Conservation (phyloP, 768 basidiomycete genomes). For the Russula earlei region DNA sequence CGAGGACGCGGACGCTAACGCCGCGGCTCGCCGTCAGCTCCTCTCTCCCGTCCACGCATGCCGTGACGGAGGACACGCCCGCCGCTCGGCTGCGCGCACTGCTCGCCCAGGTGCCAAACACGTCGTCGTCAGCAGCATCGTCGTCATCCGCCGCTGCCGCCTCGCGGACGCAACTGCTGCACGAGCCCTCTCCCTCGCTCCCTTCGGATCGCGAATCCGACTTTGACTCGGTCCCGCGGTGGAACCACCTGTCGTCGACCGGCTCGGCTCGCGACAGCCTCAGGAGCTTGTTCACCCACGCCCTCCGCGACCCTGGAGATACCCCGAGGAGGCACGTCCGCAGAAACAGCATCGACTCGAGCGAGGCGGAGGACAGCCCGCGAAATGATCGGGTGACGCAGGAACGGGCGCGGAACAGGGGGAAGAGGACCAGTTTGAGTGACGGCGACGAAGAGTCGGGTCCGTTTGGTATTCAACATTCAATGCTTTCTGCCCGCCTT, state of each 20-base stretch:
- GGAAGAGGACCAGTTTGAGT: conserved; percentile 18
- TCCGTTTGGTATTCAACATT: conserved; percentile 11
- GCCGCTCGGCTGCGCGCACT: conserved; percentile 17
- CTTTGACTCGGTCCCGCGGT: conserved; percentile 19
- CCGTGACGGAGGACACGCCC: conserved; percentile 14
- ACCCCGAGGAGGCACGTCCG: conserved; percentile 8
- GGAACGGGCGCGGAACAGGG: conserved; percentile 18
- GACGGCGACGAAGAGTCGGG: conserved; percentile 18
- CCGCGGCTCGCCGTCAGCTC: conserved; percentile 16
- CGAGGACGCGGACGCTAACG: conserved; percentile 18
- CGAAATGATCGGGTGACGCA: conserved; percentile 14
- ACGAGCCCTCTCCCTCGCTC: conserved; percentile 15
- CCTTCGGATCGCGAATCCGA: conserved; percentile 20
- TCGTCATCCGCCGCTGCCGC: too few relatives aligned
- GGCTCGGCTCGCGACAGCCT: conserved; percentile 15
- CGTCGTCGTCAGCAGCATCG: too few relatives aligned
- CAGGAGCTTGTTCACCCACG: conserved; percentile 15
- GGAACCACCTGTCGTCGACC: background rate
- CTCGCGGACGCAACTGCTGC: conserved; percentile 15
- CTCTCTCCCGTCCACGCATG: conserved; percentile 14
- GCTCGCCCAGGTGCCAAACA: conserved; percentile 13
- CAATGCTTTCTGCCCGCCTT: background rate
- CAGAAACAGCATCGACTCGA: conserved; percentile 20
- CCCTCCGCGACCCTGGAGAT: conserved; percentile 11
- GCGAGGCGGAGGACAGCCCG: conserved; percentile 21